A percentile compares a stretch with the other conserved stretches of the same genome.
Conservation (phyloP, 1,139 yeast species). For the Suhomyces guaymorum region DNA sequence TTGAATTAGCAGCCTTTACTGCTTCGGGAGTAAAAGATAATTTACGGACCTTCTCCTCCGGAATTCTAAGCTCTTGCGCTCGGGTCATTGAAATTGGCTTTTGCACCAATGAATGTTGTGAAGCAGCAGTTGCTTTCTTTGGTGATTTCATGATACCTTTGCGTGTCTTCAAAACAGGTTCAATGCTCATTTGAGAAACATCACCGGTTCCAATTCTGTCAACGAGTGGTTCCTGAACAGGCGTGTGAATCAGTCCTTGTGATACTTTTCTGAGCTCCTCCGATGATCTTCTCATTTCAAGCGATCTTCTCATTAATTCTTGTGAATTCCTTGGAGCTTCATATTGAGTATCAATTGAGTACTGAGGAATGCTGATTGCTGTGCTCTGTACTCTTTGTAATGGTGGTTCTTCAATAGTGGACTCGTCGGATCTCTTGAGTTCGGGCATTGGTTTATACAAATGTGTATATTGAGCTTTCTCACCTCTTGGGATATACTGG, state of each 20-base stretch:
- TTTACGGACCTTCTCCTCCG: no score
- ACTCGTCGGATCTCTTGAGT: conserved; percentile 12
- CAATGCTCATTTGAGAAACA: no score
- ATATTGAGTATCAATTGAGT: conserved; percentile 10
- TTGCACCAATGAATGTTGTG: no score
- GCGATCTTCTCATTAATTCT: conserved; percentile 3
- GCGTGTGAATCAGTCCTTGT: neutral
- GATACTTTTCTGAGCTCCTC: neutral
- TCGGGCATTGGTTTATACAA: conserved; percentile 21
- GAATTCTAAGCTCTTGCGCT: no score
- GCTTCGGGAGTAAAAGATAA: no score
- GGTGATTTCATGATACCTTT: no score
- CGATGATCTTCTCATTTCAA: conserved; percentile 2
- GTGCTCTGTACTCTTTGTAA: conserved; percentile 4
- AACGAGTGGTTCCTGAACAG: neutral
- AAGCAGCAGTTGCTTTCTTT: no score
- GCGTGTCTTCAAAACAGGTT: no score
- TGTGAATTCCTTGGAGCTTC: conserved; percentile 5
- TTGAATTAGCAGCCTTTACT: no score
- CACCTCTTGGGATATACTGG: conserved; percentile 25
- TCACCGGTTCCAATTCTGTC: no score
- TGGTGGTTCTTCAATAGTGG: conserved; percentile 3
- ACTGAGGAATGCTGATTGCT: conserved; percentile 10
- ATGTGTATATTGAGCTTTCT: conserved; percentile 17
- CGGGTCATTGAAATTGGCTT: no score